These are phyloP conservation scores for Nectriaceae sp. DNA, from an alignment of 2,329 filamentous ascomycete species.

Conservation along the genomic window DNA sequence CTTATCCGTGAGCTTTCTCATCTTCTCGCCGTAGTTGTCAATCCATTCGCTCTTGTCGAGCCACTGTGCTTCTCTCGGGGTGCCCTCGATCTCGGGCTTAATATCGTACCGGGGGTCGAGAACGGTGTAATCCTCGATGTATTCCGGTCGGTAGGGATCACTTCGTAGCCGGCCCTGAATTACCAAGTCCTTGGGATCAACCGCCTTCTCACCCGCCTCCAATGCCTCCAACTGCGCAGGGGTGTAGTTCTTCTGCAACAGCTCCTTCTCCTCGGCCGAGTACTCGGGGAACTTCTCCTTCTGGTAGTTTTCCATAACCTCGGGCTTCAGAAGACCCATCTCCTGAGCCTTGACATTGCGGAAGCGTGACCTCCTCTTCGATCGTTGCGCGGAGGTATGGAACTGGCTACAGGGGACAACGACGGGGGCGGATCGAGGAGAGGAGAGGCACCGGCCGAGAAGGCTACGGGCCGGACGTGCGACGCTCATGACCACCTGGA, in stretches of 20 bases:
- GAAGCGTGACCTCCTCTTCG: conserved; percentile 52
- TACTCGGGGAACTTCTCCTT: conserved; percentile 62
- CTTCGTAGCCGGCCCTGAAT: conserved; percentile 70
- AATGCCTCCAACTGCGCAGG: conserved; percentile 80
- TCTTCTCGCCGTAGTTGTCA: conserved; percentile 56
- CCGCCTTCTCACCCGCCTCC: conserved; percentile 75
- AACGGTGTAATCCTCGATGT: conserved; percentile 80
- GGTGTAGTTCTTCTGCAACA: conserved; percentile 70
- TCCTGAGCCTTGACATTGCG: conserved; percentile 54
- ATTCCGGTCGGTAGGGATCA: conserved; percentile 72
- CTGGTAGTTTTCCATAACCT: conserved; percentile 46
- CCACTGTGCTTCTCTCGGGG: conserved; percentile 57
- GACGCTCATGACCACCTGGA: conserved; percentile 52
- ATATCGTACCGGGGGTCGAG: conserved; percentile 79
- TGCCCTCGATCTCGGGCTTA: conserved; percentile 50
- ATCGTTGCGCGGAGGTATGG: conserved; percentile 52
- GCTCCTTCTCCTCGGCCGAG: conserved; percentile 63
- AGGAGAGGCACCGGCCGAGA: conserved; percentile 51
- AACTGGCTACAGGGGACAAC: conserved; percentile 41
- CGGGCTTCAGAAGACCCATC: conserved; percentile 49
- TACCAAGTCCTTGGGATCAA: conserved; percentile 73
- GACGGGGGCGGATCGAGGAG: conserved; percentile 26
- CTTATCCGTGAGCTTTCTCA: conserved; percentile 44
- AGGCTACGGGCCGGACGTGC: conserved; percentile 57
- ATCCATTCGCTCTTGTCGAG: conserved; percentile 61